Conservation (phyloP, 192 early-diverging fungal species). For the Spizellomyces punctatus region DNA sequence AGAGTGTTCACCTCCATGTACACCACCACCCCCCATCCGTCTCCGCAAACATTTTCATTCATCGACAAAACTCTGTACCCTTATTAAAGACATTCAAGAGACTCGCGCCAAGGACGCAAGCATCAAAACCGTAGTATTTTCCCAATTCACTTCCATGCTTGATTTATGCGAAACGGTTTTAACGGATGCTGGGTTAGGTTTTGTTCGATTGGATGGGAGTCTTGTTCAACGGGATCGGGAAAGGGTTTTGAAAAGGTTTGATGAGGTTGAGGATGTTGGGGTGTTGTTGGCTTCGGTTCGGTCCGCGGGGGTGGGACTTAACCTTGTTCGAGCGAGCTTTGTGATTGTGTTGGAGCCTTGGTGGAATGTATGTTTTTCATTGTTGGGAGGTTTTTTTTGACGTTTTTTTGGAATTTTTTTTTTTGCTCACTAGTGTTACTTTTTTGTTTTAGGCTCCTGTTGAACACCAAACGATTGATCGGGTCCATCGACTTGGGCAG, state of each 20-base stretch:
- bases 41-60: slow-evolving; percentile 21
- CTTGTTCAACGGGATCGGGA: slow-evolving; percentile 59
- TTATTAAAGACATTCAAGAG: slow-evolving; percentile 22
- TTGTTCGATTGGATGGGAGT: slow-evolving; percentile 80
- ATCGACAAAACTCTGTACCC: slow-evolving; percentile 37
- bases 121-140: slow-evolving; percentile 47
- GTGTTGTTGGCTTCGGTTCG: slow-evolving; percentile 44
- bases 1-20: not conserved
- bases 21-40: not conserved
- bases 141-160: slow-evolving; percentile 64
- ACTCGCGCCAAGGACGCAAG: slow-evolving; percentile 14
- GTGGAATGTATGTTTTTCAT: slow-evolving; percentile 43
- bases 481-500: slow-evolving; percentile 55
- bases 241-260: slow-evolving; percentile 63
- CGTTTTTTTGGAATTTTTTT: not conserved
- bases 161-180: slow-evolving; percentile 69
- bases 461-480: slow-evolving; percentile 41
- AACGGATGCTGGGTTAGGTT: slow-evolving; percentile 55
- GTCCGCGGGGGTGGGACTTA: slow-evolving; percentile 50
- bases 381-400: not conserved
- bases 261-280: slow-evolving; percentile 34
- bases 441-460: slow-evolving; percentile 5
- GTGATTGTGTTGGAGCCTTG: slow-evolving; percentile 55
- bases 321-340: slow-evolving; percentile 39
- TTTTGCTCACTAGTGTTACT: not conserved